A percentile compares a stretch with the other conserved stretches of the same genome.
Conservation (phyloP, 257 asterid genomes). For the Avicennia marina region DNA sequence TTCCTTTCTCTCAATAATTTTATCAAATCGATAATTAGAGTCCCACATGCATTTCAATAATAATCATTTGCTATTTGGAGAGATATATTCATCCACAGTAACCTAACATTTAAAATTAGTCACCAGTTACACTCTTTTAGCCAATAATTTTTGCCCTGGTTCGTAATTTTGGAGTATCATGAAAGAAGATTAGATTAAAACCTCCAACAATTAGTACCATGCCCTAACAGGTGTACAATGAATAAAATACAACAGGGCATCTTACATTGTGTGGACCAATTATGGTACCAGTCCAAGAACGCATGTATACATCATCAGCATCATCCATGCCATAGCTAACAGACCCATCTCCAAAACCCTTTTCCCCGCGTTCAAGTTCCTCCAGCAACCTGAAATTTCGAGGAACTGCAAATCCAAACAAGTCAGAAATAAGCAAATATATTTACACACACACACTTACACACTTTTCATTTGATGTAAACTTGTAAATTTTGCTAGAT, state of each 20-base stretch:
- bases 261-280: slow-evolving; percentile 81
- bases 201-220: neutral
- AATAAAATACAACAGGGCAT: neutral
- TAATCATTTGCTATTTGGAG: too few species aligned
- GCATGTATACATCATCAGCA: slow-evolving; percentile 78
- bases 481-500: neutral
- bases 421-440: neutral
- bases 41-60: too few species aligned
- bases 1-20: too few species aligned
- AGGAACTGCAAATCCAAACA: slow-evolving; percentile 38
- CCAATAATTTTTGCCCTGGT: too few species aligned
- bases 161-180: too few species aligned
- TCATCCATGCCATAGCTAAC: slow-evolving; percentile 83
- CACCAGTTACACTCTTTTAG: too few species aligned
- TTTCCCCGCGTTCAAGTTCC: slow-evolving; percentile 60
- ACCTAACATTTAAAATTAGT: too few species aligned
- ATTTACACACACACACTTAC: too few species aligned
- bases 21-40: too few species aligned
- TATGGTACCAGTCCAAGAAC: slow-evolving; percentile 67
- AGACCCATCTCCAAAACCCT: slow-evolving; percentile 57
- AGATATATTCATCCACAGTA: too few species aligned
- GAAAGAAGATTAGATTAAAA: too few species aligned
- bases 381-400: slow-evolving; percentile 53
- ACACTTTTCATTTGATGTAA: too few species aligned
- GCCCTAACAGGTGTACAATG: neutral